These are phyloP conservation scores for Chalciporus piperatus DNA, from an alignment of 768 basidiomycete species.

Conservation along the genomic window DNA sequence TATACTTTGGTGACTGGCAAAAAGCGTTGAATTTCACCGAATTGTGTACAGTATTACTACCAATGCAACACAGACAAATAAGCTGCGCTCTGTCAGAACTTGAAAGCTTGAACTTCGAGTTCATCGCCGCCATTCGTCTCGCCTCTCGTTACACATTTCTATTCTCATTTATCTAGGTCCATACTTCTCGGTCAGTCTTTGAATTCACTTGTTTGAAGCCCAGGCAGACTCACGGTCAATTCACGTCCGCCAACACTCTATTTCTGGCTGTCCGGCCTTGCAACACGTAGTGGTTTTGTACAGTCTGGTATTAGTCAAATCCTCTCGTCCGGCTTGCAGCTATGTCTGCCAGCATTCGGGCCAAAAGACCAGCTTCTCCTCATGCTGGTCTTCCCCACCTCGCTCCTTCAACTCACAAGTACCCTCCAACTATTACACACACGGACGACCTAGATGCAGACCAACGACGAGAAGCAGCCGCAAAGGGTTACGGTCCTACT, in stretches of 20 bases:
- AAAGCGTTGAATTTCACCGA: no score
- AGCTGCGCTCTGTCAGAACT: background rate
- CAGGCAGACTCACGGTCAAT: background rate
- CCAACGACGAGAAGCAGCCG: slow-evolving; percentile 63
- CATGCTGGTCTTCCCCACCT: slow-evolving; percentile 45
- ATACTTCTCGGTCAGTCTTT: background rate
- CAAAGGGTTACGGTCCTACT: slow-evolving; percentile 58
- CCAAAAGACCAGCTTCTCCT: slow-evolving; percentile 67
- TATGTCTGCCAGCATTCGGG: slow-evolving; percentile 55
- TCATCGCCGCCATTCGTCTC: background rate
- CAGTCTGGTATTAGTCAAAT: slow-evolving; percentile 21
- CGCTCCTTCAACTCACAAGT: slow-evolving; percentile 43
- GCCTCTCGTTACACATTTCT: background rate
- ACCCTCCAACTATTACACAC: slow-evolving; percentile 51
- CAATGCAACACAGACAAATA: background rate
- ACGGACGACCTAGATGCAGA: slow-evolving; percentile 75
- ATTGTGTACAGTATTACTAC: no score
- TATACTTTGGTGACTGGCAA: no score
- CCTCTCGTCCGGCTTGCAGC: slow-evolving; percentile 1
- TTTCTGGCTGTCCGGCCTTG: background rate
- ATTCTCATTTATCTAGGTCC: background rate
- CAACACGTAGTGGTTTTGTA: slow-evolving; percentile 15
- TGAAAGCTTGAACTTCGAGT: background rate
- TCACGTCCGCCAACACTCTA: background rate
- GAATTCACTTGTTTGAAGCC: background rate